Conservation (phyloP, 2,329 filamentous ascomycete genomes). For the Orbilia brochopaga region DNA sequence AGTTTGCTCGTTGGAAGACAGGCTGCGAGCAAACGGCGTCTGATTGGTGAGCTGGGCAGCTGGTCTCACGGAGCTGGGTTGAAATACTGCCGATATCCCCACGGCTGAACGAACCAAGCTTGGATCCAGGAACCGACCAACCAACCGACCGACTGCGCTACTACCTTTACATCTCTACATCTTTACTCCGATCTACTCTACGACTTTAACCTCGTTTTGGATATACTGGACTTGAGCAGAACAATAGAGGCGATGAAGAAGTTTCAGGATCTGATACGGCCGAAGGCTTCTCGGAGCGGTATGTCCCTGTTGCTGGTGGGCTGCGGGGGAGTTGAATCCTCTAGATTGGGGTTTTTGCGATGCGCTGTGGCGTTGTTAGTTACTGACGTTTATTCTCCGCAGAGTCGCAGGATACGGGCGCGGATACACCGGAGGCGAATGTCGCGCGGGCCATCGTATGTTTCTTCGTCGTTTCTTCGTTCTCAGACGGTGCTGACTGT, state of each 20-base stretch:
- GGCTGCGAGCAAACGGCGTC: background rate
- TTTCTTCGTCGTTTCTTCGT: too few species aligned
- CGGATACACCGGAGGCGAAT: conserved; percentile 71
- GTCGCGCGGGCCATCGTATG: conserved; percentile 71
- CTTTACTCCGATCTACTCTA: background rate
- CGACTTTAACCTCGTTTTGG: too few species aligned
- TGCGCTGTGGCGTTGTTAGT: background rate
- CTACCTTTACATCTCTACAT: background rate
- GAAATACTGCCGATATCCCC: conserved; percentile 28
- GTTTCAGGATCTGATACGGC: conserved; percentile 43
- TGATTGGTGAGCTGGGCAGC: too few species aligned
- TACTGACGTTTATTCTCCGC: background rate
- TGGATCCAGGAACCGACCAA: too few species aligned
- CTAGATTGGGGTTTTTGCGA: background rate
- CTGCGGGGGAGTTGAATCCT: background rate
- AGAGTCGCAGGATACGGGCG: conserved; percentile 42
- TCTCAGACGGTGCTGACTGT: conserved; percentile 16
- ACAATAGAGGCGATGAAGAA: conserved; percentile 45
- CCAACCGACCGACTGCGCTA: background rate
- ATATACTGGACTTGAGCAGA: too few species aligned
- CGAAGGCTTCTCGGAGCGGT: conserved; percentile 36
- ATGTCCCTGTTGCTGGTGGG: conserved; percentile 3
- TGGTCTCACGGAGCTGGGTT: conserved; percentile 3
- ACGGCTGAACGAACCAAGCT: background rate
- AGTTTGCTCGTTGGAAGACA: background rate